Percentiles rank a stretch among this genome's conserved stretches.
phyloP scores from a whole-genome alignment of 441 rosid species.

The Gossypium lobatum region DNA sequence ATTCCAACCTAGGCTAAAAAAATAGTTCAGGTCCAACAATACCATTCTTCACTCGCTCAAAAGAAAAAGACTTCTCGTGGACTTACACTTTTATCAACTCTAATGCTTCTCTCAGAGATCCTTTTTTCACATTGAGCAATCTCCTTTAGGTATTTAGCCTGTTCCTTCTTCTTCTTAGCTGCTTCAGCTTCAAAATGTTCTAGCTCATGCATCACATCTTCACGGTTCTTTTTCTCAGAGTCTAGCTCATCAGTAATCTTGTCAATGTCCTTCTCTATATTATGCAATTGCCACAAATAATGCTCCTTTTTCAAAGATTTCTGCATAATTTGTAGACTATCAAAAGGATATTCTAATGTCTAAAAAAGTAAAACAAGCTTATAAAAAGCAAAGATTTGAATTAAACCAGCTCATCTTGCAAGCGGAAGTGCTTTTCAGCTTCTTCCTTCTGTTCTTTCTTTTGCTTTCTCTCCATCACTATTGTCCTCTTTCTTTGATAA shows the following conservation, averaged over 20 bases:
- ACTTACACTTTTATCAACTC: constrained; percentile 76
- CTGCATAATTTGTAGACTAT: constrained; percentile 33
- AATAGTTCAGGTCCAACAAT: neutral
- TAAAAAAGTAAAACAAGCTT: neutral
- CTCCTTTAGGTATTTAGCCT: constrained; percentile 76
- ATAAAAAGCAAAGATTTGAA: constrained; percentile 6
- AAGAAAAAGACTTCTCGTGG: constrained; percentile 11
- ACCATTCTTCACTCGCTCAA: neutral
- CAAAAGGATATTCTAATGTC: constrained; percentile 7
- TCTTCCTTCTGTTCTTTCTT: constrained; percentile 99
- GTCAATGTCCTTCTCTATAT: constrained; percentile 66
- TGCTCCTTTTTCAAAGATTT: constrained; percentile 83
- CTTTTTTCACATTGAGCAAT: constrained; percentile 68
- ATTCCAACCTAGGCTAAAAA: neutral
- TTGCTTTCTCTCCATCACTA: constrained; percentile 84
- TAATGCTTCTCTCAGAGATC: constrained; percentile 68
- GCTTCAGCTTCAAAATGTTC: constrained; percentile 65
- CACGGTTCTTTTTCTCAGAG: constrained; percentile 54
- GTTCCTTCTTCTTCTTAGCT: constrained; percentile 65
- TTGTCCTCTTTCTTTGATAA: constrained; percentile 81
- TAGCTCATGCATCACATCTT: constrained; percentile 58
- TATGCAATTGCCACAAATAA: constrained; percentile 79
- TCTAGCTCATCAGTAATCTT: constrained; percentile 63
- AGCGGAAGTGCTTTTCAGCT: constrained; percentile 86
- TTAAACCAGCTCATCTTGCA: constrained; percentile 88